Conservation (phyloP, 2,329 filamentous ascomycete species). For the Dothideomycetidae sp. region DNA sequence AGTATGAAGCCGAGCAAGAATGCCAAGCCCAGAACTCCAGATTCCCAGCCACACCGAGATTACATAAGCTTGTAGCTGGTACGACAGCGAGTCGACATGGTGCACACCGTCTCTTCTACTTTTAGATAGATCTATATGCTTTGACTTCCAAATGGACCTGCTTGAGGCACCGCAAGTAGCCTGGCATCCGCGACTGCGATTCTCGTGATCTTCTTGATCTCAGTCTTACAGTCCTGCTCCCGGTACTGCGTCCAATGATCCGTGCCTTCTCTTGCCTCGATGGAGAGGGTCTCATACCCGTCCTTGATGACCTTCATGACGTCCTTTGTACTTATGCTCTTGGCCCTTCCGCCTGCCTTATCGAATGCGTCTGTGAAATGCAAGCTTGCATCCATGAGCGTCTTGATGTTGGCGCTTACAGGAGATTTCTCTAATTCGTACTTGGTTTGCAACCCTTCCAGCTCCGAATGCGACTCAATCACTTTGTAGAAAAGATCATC, state of each 20-base stretch:
- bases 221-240: slow-evolving; percentile 69
- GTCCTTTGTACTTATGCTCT: slow-evolving; percentile 65
- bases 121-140: no score
- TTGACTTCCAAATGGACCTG: no score
- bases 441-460: slow-evolving; percentile 66
- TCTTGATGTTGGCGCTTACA: slow-evolving; percentile 44
- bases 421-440: slow-evolving; percentile 39
- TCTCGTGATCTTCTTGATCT: slow-evolving; percentile 78
- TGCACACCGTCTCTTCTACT: no score
- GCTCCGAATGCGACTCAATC: slow-evolving; percentile 74
- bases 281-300: slow-evolving; percentile 87
- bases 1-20: no score
- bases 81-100: no score
- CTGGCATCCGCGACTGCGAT: slow-evolving; percentile 60
- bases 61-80: no score
- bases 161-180: slow-evolving; percentile 11
- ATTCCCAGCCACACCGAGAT: no score
- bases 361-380: slow-evolving; percentile 80
- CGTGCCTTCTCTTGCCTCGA: slow-evolving; percentile 74
- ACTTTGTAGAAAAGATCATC: slow-evolving; percentile 98
- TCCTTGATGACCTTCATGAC: slow-evolving; percentile 88
- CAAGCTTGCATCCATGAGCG: slow-evolving; percentile 63
- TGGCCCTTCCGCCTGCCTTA: slow-evolving; percentile 41
- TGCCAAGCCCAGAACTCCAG: no score
- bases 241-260: slow-evolving; percentile 77